phyloP scores from a whole-genome alignment of 768 basidiomycete species.

The Cystoderma amianthinum region DNA sequence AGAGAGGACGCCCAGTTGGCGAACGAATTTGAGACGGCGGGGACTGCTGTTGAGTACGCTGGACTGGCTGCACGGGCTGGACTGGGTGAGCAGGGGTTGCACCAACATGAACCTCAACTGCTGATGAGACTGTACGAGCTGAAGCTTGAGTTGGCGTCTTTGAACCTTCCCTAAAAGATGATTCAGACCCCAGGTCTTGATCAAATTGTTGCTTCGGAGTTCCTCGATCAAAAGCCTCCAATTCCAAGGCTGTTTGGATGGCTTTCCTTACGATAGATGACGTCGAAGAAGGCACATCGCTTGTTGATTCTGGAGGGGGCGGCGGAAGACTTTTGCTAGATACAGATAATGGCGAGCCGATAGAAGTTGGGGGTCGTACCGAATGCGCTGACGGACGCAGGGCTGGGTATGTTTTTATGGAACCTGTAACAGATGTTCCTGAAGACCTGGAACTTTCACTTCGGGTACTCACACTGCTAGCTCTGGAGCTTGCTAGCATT shows the following conservation, averaged over 20 bases:
- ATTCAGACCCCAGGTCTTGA: conserved; percentile 1
- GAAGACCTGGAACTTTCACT: conserved; percentile 51
- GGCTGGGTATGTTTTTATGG: conserved; percentile 66
- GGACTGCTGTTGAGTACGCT: conserved; percentile 17
- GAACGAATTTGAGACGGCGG: conserved; percentile 11
- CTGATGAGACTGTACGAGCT: conserved; percentile 9
- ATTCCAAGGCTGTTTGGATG: conserved; percentile 57
- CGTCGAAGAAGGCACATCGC: conserved; percentile 35
- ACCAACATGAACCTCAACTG: too few relatives aligned
- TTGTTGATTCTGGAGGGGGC: conserved; percentile 9
- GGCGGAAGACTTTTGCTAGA: conserved; percentile 17
- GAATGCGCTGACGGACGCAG: conserved; percentile 67
- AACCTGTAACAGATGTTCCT: conserved; percentile 45
- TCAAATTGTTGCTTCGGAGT: conserved; percentile 10
- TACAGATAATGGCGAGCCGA: conserved; percentile 15
- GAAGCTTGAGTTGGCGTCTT: conserved; percentile 13
- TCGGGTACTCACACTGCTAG: conserved; percentile 35
- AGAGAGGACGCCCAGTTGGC: conserved; percentile 35
- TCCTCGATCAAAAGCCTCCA: conserved; percentile 45
- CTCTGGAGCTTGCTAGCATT: conserved; percentile 58
- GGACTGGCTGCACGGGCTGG: too few relatives aligned
- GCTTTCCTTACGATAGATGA: conserved; percentile 60
- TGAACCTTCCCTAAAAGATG: conserved; percentile 9
- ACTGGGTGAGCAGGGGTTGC: too few relatives aligned
- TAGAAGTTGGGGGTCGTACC: conserved; percentile 27